These are phyloP conservation scores for Falciphora oryzae DNA, from an alignment of 2,329 filamentous ascomycete species.

Conservation along the genomic window DNA sequence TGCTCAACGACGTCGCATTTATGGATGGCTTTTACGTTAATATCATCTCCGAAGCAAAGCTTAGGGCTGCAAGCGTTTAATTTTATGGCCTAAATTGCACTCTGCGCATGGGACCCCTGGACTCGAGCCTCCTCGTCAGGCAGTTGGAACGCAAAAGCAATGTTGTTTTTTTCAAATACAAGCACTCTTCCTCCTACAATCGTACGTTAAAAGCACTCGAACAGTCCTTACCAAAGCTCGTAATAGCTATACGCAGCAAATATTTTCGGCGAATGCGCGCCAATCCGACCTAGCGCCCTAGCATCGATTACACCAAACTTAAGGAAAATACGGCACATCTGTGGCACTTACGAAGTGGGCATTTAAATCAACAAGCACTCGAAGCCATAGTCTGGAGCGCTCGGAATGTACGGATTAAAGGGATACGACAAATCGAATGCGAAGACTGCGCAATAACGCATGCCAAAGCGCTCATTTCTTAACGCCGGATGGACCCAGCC, in stretches of 20 bases:
- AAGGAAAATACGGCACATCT: not conserved
- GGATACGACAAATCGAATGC: not conserved
- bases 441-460: no score
- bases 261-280: not conserved
- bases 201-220: not conserved
- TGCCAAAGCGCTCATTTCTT: no score
- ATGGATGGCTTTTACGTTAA: not conserved
- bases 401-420: not conserved
- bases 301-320: not conserved
- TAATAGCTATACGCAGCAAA: not conserved
- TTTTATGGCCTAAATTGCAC: not conserved
- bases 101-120: not conserved
- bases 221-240: not conserved
- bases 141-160: not conserved
- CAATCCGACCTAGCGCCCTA: not conserved
- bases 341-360: not conserved
- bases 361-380: not conserved
- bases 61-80: not conserved
- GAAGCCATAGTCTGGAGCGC: not conserved
- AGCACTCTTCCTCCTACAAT: not conserved
- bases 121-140: not conserved
- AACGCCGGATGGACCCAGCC: no score
- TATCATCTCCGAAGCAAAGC: not conserved
- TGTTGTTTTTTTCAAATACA: not conserved
- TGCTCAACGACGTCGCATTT: not conserved